Conservation (phyloP, 495 filamentous ascomycete species). For the Pyrenopolyporus hunteri region DNA sequence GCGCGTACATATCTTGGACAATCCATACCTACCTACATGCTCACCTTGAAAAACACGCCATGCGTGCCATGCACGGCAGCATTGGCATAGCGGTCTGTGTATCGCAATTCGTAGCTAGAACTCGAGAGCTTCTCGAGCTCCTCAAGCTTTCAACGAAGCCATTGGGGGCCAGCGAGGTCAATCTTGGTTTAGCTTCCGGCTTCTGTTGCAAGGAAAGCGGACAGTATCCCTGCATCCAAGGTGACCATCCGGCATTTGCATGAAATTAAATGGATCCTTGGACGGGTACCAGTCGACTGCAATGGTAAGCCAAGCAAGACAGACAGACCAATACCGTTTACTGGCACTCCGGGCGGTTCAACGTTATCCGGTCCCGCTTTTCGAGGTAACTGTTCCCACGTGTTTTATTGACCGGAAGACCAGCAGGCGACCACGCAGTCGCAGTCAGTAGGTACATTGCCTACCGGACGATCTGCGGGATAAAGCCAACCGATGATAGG, state of each 20-base stretch:
- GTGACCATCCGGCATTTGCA: slow-evolving; percentile 34
- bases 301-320: slow-evolving; percentile 8
- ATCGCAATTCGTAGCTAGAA: slow-evolving; percentile 7
- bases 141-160: slow-evolving; percentile 3
- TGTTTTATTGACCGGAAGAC: slow-evolving; percentile 1
- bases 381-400: slow-evolving; percentile 17
- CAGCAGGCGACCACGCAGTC: background rate
- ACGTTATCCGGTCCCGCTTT: slow-evolving; percentile 10
- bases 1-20: too few relatives aligned
- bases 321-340: slow-evolving; percentile 3
- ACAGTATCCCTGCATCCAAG: slow-evolving; percentile 18
- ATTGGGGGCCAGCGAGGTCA: background rate
- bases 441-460: too few relatives aligned
- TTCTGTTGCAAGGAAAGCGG: slow-evolving; percentile 16
- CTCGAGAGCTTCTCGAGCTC: background rate
- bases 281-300: slow-evolving; percentile 26
- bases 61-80: slow-evolving; percentile 24
- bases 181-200: background rate
- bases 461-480: background rate
- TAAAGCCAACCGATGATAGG: background rate
- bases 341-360: slow-evolving; percentile 22
- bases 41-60: too few relatives aligned
- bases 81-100: slow-evolving; percentile 10
- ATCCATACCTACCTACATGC: too few relatives aligned
- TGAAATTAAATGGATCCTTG: slow-evolving; percentile 31